Base-by-base conservation (phyloP, 2,329 filamentous ascomycete genomes). In the Alternaria longipes region DNA sequence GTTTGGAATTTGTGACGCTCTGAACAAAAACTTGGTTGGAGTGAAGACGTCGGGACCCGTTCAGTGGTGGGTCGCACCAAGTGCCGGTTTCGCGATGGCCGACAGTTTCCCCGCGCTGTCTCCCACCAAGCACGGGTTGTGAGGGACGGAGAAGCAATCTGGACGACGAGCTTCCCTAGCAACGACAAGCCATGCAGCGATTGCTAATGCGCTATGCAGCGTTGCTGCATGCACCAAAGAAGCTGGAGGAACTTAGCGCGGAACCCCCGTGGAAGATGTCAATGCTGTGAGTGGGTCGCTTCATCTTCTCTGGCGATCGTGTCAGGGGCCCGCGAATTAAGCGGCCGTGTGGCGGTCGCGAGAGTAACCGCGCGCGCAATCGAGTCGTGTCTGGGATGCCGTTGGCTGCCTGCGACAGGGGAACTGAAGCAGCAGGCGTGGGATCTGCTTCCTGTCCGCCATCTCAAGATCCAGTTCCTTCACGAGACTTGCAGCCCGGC, bases 321-420 rank as follows among this genome's bases (percentile, higher is more conserved):
- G 57, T 57, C 62, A 63, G 59, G 56, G 52, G 59, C 44, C 44
- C 11, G 56, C 56, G 56, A 46, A 56, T 59, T 34, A 58, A 60
- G 59, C 54, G 59, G 58, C 53, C 42, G 30, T 45, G 56, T 56
- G 54, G 56, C 47, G 52, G 56, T 53, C 51, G 40, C 47, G 24
- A 41, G 22, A 30, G 54, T 66, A 72, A 64, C 63, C 69, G 69
- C 69, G 68, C 68, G 69, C 69, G 59, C 61, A 50, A 51, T 64
- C 58, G 49, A 63, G 56, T 60, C 60, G 56, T 58, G 52, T 55
- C 44, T 62, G 40, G 55, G 47, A 58, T 59, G 53, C 52, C 57
- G 61, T 65, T 66, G 63, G 62, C 62, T 56, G 62, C 59, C 46
- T 51, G 54, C 30, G 47, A 64, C 61, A 70, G 59, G 64, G 62